Percentiles rank a stretch among this genome's conserved stretches.
phyloP scores from a whole-genome alignment of 257 asterid species.

The Nicotiana obtusifolia region DNA sequence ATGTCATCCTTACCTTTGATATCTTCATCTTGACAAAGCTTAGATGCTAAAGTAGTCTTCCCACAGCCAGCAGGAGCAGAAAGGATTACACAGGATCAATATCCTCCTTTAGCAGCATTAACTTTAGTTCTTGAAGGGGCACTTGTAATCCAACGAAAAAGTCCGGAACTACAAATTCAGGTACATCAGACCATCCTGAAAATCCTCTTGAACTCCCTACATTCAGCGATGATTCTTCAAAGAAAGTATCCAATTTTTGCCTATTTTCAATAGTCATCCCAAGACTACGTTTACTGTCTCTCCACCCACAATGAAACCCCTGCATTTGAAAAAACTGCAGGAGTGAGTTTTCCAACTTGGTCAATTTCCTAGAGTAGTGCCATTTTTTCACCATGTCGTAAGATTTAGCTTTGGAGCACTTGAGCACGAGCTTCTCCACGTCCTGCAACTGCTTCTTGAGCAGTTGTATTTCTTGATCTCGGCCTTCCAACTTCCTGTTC shows the following conservation, averaged over 20 bases:
- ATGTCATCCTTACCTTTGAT: slow-evolving; percentile 18
- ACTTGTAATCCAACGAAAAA: slow-evolving; percentile 24
- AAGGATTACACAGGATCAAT: slow-evolving; percentile 16
- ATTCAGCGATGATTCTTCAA: background rate
- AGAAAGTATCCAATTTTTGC: slow-evolving; percentile 13
- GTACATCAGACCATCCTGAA: slow-evolving; percentile 19
- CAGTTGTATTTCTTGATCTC: slow-evolving; percentile 11
- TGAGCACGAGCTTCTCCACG: slow-evolving; percentile 16
- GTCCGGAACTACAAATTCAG: slow-evolving; percentile 10
- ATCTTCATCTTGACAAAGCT: slow-evolving; percentile 22
- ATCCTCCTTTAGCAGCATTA: slow-evolving; percentile 14
- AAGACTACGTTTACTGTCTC: slow-evolving; percentile 23
- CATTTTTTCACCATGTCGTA: slow-evolving; percentile 14
- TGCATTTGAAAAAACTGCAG: slow-evolving; percentile 19
- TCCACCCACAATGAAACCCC: slow-evolving; percentile 20
- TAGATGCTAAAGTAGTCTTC: slow-evolving; percentile 29
- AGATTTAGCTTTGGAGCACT: slow-evolving; percentile 19
- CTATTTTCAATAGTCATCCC: slow-evolving; percentile 8
- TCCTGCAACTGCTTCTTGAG: slow-evolving; percentile 14
- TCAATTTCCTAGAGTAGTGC: slow-evolving; percentile 22
- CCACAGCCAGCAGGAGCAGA: slow-evolving; percentile 41
- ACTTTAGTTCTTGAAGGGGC: slow-evolving; percentile 20
- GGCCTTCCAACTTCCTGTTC: slow-evolving; percentile 15
- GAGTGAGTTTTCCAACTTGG: slow-evolving; percentile 12
- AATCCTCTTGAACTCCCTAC: background rate